Base-by-base conservation (phyloP, 2,329 filamentous ascomycete species). In the Pseudogymnoascus sp. region DNA sequence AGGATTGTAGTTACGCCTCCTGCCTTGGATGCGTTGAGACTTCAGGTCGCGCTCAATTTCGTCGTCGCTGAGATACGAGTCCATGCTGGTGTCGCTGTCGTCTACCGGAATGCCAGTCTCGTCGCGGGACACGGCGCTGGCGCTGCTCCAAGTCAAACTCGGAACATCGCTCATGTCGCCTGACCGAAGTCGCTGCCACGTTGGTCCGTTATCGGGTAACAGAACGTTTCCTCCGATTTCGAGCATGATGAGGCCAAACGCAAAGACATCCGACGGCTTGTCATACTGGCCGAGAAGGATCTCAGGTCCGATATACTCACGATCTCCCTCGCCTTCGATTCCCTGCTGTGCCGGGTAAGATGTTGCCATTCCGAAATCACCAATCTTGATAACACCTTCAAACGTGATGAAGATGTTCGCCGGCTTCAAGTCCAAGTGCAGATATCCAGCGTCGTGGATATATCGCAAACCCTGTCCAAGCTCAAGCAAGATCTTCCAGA, bases 401-500 rank as follows among this genome's bases (percentile, higher is more conserved):
- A 89, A 92, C 41, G 87, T 88, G 68, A 96, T 88, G 69, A 96
- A 81, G 67, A 96, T 83, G 67, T 95, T 96, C 40, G 90, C 90
- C 2, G 90, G 90, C 77, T 96, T 96, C 67, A 96, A 77, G 70
- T 96, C 90, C 41, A 95, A 82, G 68, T 96, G 90, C 69, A 93
- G 89, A 70, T 93, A 96, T 4, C 90, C 90, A 62, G 87, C 87
- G 68, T 93, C 86, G 71, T 99, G 95, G 60, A 99, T 95, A 66
- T 93, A 89, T 74, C 91, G 88, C 65, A 99, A 75, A 38, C 95
- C 95, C 90, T 89, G 79, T 70, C 88, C 84, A 64, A 96, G 77
- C 74, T 99, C 95, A 43, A 96, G 83, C 69, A 97, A 79, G 63
- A 97, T 93, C 79, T 99, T 99, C 91, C 95, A 99, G 75, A 97